Evolutionary conservation across 2,329 filamentous ascomycete species (phyloP), one percentile per base, ranked within the genome.

Genomic region (Phoma sp.): DNA sequence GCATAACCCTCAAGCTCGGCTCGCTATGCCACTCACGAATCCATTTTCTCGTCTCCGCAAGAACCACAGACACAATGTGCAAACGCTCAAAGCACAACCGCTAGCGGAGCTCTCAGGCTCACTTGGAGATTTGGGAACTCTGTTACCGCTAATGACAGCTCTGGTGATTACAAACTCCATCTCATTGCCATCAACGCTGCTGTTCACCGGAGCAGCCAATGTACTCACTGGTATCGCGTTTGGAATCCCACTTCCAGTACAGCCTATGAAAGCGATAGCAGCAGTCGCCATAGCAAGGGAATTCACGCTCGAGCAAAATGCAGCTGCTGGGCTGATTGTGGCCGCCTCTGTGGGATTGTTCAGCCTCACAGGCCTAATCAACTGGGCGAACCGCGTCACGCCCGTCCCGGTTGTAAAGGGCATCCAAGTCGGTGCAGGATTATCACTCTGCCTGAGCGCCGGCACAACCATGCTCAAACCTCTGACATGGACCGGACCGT

Each of bases 321-420:
- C 91, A n/a, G 89, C 90, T 0, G 92, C 92, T 1, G 94, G 94
- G 1, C 84, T 94, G 33, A 89, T 91, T 54, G 92, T 96, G 31
- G 87, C 88, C 2, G 78, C 79, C 6, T 84, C 88, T 21, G 88
- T 97, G 8, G 82, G 94, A 8, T 6, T 96, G 1, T 86, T 97
- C 72, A 93, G 89, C 68, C 71, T 87, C 4, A 96, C 92, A 0
- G 91, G 94, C 0, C 77, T 95, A n/a, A 80, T 97, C 29, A 82
- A 82, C 53, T 89, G 87, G 82, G 87, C 91, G 46, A 88, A 90
- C 8, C 77, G 81, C n/a, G 81, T 87, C 13, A 89, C 96, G 8
- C 94, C 94, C 0, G 85, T 93, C 13, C 91, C 93, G 0, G 89
- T 98, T 0, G 88, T 98, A 48, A 96, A 96, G 72, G 94, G 94